phyloP scores from a whole-genome alignment of 140 eudicot genomes.

The Senecio squalidus region DNA sequence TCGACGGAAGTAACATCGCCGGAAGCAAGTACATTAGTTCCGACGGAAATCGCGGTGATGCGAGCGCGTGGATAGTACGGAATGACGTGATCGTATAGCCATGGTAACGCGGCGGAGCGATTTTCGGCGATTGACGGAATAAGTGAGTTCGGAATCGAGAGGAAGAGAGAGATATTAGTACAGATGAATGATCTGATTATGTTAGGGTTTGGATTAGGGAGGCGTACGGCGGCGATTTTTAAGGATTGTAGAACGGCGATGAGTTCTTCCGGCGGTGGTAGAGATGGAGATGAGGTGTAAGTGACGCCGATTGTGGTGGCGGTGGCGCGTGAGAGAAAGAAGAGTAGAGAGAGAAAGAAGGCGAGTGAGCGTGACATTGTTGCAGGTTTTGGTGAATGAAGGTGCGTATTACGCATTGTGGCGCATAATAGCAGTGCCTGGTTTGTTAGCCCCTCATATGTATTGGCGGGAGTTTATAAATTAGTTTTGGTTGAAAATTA shows the following conservation, averaged over 20 bases:
- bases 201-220: slow-evolving; percentile 48
- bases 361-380: slow-evolving; percentile 32
- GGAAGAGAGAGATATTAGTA: slow-evolving; percentile 72
- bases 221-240: slow-evolving; percentile 57
- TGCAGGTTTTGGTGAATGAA: too few relatives aligned
- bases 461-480: background rate
- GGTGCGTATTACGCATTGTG: too few relatives aligned
- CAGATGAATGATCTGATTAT: slow-evolving; percentile 72
- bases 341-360: slow-evolving; percentile 28
- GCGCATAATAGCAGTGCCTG: too few relatives aligned
- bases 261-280: slow-evolving; percentile 55
- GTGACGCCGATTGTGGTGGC: slow-evolving; percentile 64
- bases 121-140: slow-evolving; percentile 63
- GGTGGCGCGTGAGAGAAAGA: slow-evolving; percentile 26
- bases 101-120: slow-evolving; percentile 52
- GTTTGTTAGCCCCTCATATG: too few relatives aligned
- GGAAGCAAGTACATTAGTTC: slow-evolving; percentile 39
- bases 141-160: slow-evolving; percentile 59
- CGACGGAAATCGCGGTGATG: slow-evolving; percentile 71
- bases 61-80: slow-evolving; percentile 83
- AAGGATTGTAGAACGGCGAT: slow-evolving; percentile 38
- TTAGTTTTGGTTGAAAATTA: background rate
- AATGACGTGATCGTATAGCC: slow-evolving; percentile 64
- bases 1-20: slow-evolving; percentile 32
- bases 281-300: slow-evolving; percentile 35